These are phyloP conservation scores for Intubia oerlemansii DNA, from an alignment of 2,329 filamentous ascomycete species.

Conservation along the genomic window DNA sequence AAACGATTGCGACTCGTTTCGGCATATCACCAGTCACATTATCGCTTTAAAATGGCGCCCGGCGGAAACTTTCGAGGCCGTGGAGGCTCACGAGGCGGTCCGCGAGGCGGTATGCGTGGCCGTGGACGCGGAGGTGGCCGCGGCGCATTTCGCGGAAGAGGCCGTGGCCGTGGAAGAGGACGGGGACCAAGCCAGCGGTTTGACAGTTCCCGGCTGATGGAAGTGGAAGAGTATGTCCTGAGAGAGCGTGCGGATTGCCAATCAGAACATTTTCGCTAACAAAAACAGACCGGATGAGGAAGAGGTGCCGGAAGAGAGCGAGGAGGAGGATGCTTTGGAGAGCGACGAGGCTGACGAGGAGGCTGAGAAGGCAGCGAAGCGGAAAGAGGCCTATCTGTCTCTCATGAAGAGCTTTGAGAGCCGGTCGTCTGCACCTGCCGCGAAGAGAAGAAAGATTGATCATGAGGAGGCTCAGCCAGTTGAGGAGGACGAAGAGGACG, in stretches of 20 bases:
- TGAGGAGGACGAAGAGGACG: background rate
- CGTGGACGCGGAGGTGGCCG: slow-evolving; percentile 5
- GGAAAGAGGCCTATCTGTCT: slow-evolving; percentile 26
- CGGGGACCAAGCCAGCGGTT: slow-evolving; percentile 18
- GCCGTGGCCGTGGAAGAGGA: slow-evolving; percentile 11
- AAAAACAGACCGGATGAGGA: slow-evolving; percentile 7
- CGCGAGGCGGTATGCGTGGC: slow-evolving; percentile 7
- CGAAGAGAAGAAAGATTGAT: slow-evolving; percentile 35
- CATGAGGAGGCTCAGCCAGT: slow-evolving; percentile 11
- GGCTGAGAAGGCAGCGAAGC: slow-evolving; percentile 13
- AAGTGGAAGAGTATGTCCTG: slow-evolving; percentile 19
- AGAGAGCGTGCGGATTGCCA: too few species aligned
- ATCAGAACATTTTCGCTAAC: too few species aligned
- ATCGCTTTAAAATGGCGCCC: slow-evolving; percentile 17
- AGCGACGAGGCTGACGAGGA: slow-evolving; percentile 26
- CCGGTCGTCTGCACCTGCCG: slow-evolving; percentile 20
- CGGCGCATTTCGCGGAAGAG: slow-evolving; percentile 7
- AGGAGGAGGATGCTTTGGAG: too few species aligned
- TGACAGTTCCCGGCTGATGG: slow-evolving; percentile 22
- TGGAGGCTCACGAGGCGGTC: slow-evolving; percentile 13
- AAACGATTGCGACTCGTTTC: too few species aligned
- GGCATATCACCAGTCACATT: too few species aligned
- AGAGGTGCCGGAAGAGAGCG: slow-evolving; percentile 15
- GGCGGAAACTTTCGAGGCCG: slow-evolving; percentile 12
- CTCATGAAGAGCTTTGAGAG: slow-evolving; percentile 35